A percentile compares a stretch with the other conserved stretches of the same genome.
Conservation (phyloP, 2,329 filamentous ascomycete genomes). For the Lachnellula suecica region DNA sequence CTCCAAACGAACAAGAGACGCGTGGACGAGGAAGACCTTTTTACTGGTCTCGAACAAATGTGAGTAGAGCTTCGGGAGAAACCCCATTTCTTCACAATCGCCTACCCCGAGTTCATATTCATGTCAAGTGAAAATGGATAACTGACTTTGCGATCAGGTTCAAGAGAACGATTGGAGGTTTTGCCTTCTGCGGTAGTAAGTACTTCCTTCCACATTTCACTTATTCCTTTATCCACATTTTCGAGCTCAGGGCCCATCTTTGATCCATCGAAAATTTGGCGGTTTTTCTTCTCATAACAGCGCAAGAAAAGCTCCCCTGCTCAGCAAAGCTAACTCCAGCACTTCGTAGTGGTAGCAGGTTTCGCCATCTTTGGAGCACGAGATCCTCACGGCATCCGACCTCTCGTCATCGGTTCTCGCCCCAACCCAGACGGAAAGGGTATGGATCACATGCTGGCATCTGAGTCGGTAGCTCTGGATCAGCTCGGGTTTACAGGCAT, state of each 20-base stretch:
- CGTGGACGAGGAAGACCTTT: not conserved
- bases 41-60: not conserved
- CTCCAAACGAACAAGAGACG: not conserved
- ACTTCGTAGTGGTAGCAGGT: not conserved
- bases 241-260: too few relatives aligned
- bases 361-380: slow-evolving; percentile 36
- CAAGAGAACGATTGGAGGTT: not conserved
- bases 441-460: slow-evolving; percentile 82
- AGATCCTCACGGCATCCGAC: slow-evolving; percentile 75
- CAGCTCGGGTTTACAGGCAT: slow-evolving; percentile 77
- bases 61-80: too few relatives aligned
- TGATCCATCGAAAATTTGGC: too few relatives aligned
- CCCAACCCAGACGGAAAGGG: slow-evolving; percentile 59
- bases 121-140: too few relatives aligned
- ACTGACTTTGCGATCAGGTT: too few relatives aligned
- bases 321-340: too few relatives aligned
- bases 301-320: too few relatives aligned
- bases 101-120: too few relatives aligned
- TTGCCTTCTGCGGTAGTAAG: not conserved
- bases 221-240: too few relatives aligned
- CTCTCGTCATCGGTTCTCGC: slow-evolving; percentile 72
- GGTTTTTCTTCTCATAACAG: too few relatives aligned
- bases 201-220: too few relatives aligned
- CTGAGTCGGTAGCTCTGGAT: slow-evolving; percentile 75
- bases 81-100: not conserved